Conservation (phyloP, 2,329 filamentous ascomycete species). For the Alternaria gaisen region DNA sequence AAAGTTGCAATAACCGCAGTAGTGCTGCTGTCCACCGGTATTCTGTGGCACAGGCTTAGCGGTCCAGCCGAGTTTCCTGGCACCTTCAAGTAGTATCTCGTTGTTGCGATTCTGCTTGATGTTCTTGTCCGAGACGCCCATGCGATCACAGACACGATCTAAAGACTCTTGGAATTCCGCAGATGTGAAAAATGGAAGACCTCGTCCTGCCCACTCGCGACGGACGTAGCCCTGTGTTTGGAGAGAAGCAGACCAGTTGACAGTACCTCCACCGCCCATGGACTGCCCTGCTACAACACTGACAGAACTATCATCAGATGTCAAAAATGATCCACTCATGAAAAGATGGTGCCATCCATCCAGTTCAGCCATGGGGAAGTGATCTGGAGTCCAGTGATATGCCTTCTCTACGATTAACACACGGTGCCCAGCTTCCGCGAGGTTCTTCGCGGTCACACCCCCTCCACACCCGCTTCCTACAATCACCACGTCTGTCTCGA, state of each 20-base stretch:
- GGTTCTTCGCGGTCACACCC: constrained; percentile 79
- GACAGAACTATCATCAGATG: constrained; percentile 61
- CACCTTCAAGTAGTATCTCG: constrained; percentile 75
- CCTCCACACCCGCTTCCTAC: constrained; percentile 89
- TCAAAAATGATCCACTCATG: constrained; percentile 70
- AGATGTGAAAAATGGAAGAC: constrained; percentile 77
- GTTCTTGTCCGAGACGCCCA: constrained; percentile 74
- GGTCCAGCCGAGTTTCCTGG: constrained; percentile 75
- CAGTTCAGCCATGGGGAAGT: constrained; percentile 76
- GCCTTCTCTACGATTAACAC: constrained; percentile 86
- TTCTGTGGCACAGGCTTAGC: constrained; percentile 80
- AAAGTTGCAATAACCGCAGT: constrained; percentile 71
- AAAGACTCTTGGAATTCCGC: constrained; percentile 78
- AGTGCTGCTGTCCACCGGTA: constrained; percentile 75
- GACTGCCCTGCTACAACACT: constrained; percentile 72
- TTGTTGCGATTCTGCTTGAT: constrained; percentile 80
- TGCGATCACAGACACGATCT: constrained; percentile 78
- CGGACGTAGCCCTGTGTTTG: constrained; percentile 80
- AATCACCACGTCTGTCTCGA: constrained; percentile 84
- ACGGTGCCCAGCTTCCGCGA: constrained; percentile 76
- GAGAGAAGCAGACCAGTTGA: constrained; percentile 81
- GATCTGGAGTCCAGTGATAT: constrained; percentile 75
- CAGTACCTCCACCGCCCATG: constrained; percentile 86
- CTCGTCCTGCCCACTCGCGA: constrained; percentile 78
- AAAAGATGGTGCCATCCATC: constrained; percentile 71